Conservation (phyloP, 2,329 filamentous ascomycete species). For the Hypoxylon sp. region DNA sequence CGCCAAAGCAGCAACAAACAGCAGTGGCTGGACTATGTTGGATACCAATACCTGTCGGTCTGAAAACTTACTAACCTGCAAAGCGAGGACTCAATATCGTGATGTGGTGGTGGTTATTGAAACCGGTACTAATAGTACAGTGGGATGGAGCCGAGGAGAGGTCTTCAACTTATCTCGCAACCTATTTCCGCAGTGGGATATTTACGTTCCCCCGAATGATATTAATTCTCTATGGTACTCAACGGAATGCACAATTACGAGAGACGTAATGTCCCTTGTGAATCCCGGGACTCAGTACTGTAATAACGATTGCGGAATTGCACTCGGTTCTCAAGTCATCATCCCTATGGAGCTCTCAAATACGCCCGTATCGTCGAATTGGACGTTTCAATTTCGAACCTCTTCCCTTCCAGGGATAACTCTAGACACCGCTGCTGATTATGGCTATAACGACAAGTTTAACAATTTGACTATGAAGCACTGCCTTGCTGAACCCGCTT, state of each 20-base stretch:
- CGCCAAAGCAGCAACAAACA: not conserved
- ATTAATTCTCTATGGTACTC: constrained; percentile 35
- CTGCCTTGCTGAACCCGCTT: constrained; percentile 29
- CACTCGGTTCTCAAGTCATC: not conserved
- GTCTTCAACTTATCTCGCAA: constrained; percentile 32
- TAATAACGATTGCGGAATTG: not conserved
- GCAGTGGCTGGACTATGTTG: constrained; percentile 5
- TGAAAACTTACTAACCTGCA: constrained; percentile 14
- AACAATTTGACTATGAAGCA: constrained; percentile 26
- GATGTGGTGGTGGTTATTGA: constrained; percentile 33
- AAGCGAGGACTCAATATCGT: constrained; percentile 16
- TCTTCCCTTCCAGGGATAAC: constrained; percentile 1
- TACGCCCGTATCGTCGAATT: not conserved
- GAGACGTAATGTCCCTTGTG: too few relatives aligned
- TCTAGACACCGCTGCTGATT: not conserved
- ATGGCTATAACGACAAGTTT: constrained; percentile 19
- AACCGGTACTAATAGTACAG: not conserved
- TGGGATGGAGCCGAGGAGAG: constrained; percentile 32
- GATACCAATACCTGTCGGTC: constrained; percentile 5
- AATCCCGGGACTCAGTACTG: not conserved
- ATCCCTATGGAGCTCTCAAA: not conserved
- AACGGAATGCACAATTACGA: constrained; percentile 9
- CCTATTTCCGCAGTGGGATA: constrained; percentile 8
- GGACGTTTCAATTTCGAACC: not conserved
- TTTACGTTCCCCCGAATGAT: not conserved